Base-by-base conservation (phyloP, 2,329 filamentous ascomycete species). In the Xylaria sp. region DNA sequence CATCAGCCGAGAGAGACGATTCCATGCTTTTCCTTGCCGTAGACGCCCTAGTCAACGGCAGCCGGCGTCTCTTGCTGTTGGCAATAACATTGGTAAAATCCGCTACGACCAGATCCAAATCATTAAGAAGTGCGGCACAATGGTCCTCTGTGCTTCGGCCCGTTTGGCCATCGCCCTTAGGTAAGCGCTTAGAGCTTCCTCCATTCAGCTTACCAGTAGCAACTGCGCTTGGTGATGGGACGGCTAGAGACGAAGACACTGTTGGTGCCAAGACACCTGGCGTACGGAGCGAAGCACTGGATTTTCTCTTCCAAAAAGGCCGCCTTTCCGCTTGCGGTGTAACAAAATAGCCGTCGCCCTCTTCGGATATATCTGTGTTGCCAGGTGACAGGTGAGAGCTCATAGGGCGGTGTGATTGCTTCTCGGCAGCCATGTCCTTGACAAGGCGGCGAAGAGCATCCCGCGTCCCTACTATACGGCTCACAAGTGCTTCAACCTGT, bases 221-320 rank as follows among this genome's bases (percentile, higher is more conserved):
- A 31, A 76, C 79, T n/a, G 79, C 79, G 2, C 69, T 73, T 0
- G 84, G 82, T 9, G 81, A 78, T 0, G 86, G 81, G 2, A 85
- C 81, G 13, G 83, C 81, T 37, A 84, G 73, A 2, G 81, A 79
- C 0, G 84, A 80, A 1, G 81, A 76, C 1, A 80, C 73, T 0
- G 81, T 68, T 41, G 83, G 78, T 8, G 84, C 81, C 23, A 83
- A 71, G 10, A 80, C 77, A 34, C 81, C 78, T 2, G 85, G 80
- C 5, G 82, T 79, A 37, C 84, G 76, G 2, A 82, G 79, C 23
- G 85, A 79, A 1, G 83, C 83, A 75, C 90, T 94, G 0, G 91
- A 85, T 81, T 97, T 98, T 57, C 95, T 90, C 80, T 94, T 97
- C 96, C 96, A 99, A 77, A 99, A 98, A 0, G 93, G 85, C 68